Evolutionary conservation across 495 filamentous ascomycete genomes (phyloP), one percentile per base, ranked within the genome.

Genomic region (Sordaria brevicollis): DNA sequence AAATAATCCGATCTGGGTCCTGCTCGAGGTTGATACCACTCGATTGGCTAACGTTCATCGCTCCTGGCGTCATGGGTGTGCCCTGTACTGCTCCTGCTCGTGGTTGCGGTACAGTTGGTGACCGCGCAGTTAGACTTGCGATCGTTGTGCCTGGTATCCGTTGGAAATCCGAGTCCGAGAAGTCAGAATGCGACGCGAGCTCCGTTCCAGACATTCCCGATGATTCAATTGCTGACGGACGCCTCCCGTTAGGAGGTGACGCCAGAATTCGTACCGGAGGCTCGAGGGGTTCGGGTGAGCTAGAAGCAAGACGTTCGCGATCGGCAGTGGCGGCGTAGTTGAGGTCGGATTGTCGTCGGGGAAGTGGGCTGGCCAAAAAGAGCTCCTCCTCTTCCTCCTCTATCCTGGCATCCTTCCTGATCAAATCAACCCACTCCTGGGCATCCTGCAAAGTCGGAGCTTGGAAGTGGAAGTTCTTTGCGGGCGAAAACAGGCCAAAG

Each of bases 401-500:
- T 54, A 94, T 89, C 49, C 90, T 89, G 8, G 92, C 92, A 70
- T 94, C 89, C 68, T 83, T 81, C 67, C 92, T 86, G 67, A 99
- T 94, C 49, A 92, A 83, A 29, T 90, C 85, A 13, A 97, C 91
- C 95, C 95, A 99, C 72, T 92, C 90, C 65, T 91, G 86, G 17
- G 92, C 91, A 72, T 97, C 94, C 69, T 89, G 85, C 41, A 88
- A 85, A 4, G 84, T 89, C 34, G 81, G 75, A 3, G 90, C 93
- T 75, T 94, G 90, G 65, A 99, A 90, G 69, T 97, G 93, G 80
- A 91, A 96, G 80, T 97, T 97, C 69, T 90, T 90, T 6, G 93
- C 89, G 0, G 93, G 91, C 10, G 94, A 93, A 77, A 97, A 99
- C n/a, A 98, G 83, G 3, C 92, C 95, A 77, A 98, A 97, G 43